Evolutionary conservation across 2,329 filamentous ascomycete species (phyloP).

Genomic region (Microcera coccophila): DNA sequence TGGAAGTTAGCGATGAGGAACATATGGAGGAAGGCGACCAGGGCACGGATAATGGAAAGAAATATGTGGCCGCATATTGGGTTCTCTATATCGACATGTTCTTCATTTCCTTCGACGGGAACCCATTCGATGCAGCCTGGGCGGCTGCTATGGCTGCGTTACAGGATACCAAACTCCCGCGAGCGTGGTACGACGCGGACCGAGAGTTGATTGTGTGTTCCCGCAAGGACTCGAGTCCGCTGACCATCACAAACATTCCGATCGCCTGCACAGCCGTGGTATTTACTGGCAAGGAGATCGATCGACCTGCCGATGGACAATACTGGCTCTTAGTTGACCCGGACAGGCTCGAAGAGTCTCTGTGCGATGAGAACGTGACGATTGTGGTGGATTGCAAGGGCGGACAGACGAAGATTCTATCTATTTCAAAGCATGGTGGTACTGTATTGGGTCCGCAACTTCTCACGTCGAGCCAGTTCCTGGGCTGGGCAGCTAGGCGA

Average conservation of each 20-base stretch:
- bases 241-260: conserved; percentile 64
- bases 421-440: conserved; percentile 82
- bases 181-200: conserved; percentile 79
- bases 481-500: conserved; percentile 32
- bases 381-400: conserved; percentile 66
- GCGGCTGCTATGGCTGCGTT: conserved; percentile 77
- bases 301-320: conserved; percentile 42
- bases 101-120: conserved; percentile 89
- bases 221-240: conserved; percentile 47
- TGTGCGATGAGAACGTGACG: conserved; percentile 80
- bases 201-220: conserved; percentile 75
- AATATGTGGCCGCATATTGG: conserved; percentile 80
- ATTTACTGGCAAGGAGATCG: conserved; percentile 62
- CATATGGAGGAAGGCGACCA: conserved; percentile 37
- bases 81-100: conserved; percentile 92
- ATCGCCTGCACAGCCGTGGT: conserved; percentile 75
- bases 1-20: conserved; percentile 43
- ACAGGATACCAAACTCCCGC: conserved; percentile 70
- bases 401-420: conserved; percentile 57
- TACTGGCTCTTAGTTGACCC: conserved; percentile 83
- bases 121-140: conserved; percentile 90
- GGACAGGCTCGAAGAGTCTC: conserved; percentile 81
- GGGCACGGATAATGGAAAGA: conserved; percentile 31
- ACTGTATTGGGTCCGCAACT: conserved; percentile 61
- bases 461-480: conserved; percentile 60